Conservation (phyloP, 495 filamentous ascomycete genomes). For the Aspergillus hancockii region DNA sequence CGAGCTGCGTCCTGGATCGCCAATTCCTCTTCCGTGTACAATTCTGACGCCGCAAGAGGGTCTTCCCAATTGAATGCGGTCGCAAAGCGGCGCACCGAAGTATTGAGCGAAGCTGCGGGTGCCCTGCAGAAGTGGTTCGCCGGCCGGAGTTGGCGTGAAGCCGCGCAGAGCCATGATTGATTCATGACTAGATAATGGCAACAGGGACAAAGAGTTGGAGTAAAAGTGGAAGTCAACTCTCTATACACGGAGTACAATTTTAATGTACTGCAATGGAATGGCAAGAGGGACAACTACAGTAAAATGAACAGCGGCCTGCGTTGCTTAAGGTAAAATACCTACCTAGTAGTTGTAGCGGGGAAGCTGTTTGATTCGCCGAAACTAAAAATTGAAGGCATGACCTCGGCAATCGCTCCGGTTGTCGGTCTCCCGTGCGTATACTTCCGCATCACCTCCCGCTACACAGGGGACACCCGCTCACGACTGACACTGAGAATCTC, state of each 20-base stretch:
- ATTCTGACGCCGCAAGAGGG: conserved; percentile 69
- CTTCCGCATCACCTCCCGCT: background rate
- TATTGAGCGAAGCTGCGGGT: conserved; percentile 9
- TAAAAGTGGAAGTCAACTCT: background rate
- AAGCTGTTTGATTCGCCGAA: background rate
- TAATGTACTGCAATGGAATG: too few relatives aligned
- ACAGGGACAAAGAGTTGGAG: background rate
- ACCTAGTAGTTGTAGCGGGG: conserved; percentile 10
- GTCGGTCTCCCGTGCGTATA: background rate
- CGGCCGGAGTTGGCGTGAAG: conserved; percentile 35
- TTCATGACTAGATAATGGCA: conserved; percentile 33
- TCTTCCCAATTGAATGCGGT: conserved; percentile 89
- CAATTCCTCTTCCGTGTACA: conserved; percentile 86
- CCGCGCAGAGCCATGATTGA: conserved; percentile 37
- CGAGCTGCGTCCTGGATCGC: conserved; percentile 87
- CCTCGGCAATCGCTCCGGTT: conserved; percentile 20
- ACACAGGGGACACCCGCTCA: too few relatives aligned
- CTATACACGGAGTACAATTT: too few relatives aligned
- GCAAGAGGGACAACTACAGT: background rate
- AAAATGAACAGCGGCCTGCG: background rate
- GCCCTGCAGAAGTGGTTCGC: conserved; percentile 15
- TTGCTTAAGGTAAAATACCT: background rate
- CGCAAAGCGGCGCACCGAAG: conserved; percentile 43
- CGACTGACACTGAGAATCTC: too few relatives aligned
- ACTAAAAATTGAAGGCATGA: background rate